Conservation (phyloP, 2,329 filamentous ascomycete species). For the Epichloe typhina region DNA sequence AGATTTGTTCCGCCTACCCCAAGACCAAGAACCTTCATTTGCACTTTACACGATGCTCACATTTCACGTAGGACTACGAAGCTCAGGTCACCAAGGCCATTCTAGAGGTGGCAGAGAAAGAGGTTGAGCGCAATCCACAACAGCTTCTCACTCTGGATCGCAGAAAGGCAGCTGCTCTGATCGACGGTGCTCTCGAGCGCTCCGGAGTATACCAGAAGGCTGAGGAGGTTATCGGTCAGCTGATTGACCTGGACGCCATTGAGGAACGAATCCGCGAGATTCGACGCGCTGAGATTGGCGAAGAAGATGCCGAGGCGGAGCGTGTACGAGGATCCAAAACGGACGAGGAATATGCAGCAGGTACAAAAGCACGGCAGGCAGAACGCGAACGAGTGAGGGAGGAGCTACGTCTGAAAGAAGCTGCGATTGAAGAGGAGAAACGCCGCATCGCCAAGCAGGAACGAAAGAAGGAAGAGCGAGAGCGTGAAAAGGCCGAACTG, state of each 20-base stretch:
- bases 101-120: slow-evolving; percentile 55
- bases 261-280: slow-evolving; percentile 57
- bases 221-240: slow-evolving; percentile 49
- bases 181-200: slow-evolving; percentile 67
- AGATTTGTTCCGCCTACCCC: too few relatives aligned
- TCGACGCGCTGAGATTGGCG: slow-evolving; percentile 53
- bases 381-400: slow-evolving; percentile 50
- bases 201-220: slow-evolving; percentile 63
- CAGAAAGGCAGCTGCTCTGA: slow-evolving; percentile 58
- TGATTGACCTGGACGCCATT: slow-evolving; percentile 56
- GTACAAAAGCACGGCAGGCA: slow-evolving; percentile 45
- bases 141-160: slow-evolving; percentile 61
- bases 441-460: slow-evolving; percentile 43
- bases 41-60: background rate
- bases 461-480: slow-evolving; percentile 35
- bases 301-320: slow-evolving; percentile 54
- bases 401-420: slow-evolving; percentile 44
- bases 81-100: slow-evolving; percentile 52
- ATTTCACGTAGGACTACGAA: slow-evolving; percentile 48
- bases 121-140: slow-evolving; percentile 61
- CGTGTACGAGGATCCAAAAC: slow-evolving; percentile 53
- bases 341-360: slow-evolving; percentile 59
- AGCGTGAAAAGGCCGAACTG: slow-evolving; percentile 34
- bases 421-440: slow-evolving; percentile 49
- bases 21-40: slow-evolving; percentile 10